phyloP scores from a whole-genome alignment of 306 rosid genomes.

The Potentilla sterilis region DNA sequence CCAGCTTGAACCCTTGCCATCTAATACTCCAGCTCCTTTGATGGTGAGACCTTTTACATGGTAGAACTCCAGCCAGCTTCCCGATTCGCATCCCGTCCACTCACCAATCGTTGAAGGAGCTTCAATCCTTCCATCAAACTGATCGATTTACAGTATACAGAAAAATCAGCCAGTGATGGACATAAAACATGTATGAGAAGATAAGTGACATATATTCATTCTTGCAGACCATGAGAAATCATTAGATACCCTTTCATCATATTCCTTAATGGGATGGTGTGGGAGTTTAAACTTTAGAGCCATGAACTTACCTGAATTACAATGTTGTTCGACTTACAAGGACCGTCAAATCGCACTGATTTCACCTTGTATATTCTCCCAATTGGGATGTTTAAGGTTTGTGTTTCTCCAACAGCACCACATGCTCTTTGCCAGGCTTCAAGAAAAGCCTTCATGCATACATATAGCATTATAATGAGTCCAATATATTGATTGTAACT shows the following conservation, averaged over 20 bases:
- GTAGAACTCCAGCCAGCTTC: background rate
- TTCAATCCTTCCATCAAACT: constrained; percentile 12
- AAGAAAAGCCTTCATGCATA: constrained; percentile 33
- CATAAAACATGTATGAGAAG: no score
- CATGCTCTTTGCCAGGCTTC: constrained; percentile 37
- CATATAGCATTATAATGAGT: background rate
- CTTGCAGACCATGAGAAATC: background rate
- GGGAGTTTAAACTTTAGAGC: background rate
- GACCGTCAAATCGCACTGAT: constrained; percentile 14
- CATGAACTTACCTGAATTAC: constrained; percentile 17
- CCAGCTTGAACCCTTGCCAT: constrained; percentile 16
- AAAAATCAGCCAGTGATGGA: background rate
- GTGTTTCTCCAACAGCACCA: constrained; percentile 19
- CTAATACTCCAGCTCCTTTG: constrained; percentile 3
- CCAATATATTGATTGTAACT: background rate
- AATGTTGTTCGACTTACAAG: constrained; percentile 32
- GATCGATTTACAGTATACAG: background rate
- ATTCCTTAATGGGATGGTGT: no score
- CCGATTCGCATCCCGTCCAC: constrained; percentile 9
- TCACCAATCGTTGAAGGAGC: background rate
- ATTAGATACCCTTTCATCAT: no score
- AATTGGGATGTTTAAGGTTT: constrained; percentile 27
- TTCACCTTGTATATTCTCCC: constrained; percentile 15
- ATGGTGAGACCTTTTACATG: constrained; percentile 5
- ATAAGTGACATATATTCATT: background rate